Conservation (phyloP, 2,329 filamentous ascomycete species). For the Arthroderma sp. region DNA sequence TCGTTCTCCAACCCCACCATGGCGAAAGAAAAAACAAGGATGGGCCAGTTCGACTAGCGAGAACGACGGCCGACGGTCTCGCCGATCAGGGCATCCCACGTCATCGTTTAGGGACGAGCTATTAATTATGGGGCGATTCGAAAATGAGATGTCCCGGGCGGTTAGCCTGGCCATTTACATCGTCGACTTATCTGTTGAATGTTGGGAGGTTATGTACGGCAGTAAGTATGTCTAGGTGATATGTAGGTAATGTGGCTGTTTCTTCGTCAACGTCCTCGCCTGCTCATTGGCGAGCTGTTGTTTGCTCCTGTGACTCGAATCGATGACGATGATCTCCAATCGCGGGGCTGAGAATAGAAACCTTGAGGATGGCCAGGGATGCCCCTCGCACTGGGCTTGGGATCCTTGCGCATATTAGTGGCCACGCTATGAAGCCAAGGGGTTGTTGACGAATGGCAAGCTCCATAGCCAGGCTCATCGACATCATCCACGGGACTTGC, state of each 20-base stretch:
- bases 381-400: background rate
- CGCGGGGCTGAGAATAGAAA: slow-evolving; percentile 1
- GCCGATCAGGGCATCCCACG: background rate
- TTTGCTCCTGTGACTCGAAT: background rate
- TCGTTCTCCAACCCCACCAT: background rate
- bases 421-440: background rate
- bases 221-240: no score
- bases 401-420: background rate
- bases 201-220: no score
- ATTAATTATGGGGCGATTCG: no score
- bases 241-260: background rate
- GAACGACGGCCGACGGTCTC: background rate
- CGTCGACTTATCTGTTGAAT: background rate
- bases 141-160: background rate
- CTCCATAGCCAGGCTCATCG: background rate
- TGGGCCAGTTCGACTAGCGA: background rate
- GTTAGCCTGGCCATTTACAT: background rate
- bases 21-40: background rate
- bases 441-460: background rate
- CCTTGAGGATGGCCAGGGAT: background rate
- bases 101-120: background rate
- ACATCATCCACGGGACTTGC: no score
- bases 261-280: no score
- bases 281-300: no score
- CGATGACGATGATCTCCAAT: slow-evolving; percentile 1